phyloP scores from a whole-genome alignment of 2,329 filamentous ascomycete species.

The Colletotrichum lindemuthianum region DNA sequence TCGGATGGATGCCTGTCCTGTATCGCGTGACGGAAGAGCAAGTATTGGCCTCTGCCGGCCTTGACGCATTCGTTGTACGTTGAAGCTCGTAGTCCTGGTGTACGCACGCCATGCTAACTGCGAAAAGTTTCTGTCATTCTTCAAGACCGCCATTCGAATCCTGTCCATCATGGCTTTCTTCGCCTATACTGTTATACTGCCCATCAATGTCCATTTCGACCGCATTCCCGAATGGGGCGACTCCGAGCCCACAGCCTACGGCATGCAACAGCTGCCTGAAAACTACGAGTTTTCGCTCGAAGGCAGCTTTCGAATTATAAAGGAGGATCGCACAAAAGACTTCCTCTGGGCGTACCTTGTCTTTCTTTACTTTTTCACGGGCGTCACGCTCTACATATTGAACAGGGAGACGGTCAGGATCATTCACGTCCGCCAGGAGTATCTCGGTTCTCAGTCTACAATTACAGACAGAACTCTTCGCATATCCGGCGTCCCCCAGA shows the following conservation, averaged over 20 bases:
- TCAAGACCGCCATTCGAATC: constrained; percentile 92
- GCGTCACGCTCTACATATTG: constrained; percentile 83
- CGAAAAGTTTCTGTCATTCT: constrained; percentile 83
- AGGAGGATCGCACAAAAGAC: constrained; percentile 45
- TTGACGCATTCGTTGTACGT: constrained; percentile 91
- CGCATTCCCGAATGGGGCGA: too few relatives aligned
- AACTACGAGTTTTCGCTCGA: too few relatives aligned
- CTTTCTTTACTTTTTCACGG: constrained; percentile 95
- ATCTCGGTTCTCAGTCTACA: constrained; percentile 93
- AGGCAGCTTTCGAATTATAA: too few relatives aligned
- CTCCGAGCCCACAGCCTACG: too few relatives aligned
- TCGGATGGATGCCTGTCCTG: constrained; percentile 92
- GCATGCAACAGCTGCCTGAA: constrained; percentile 37
- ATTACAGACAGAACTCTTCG: constrained; percentile 94
- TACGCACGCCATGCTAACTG: not conserved
- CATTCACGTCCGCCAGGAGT: constrained; percentile 87
- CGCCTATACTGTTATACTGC: constrained; percentile 81
- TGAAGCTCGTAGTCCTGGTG: not conserved
- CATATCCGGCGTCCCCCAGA: constrained; percentile 84
- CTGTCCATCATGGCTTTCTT: constrained; percentile 84
- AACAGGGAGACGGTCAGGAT: constrained; percentile 85
- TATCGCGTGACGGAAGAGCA: constrained; percentile 90
- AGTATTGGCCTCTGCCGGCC: constrained; percentile 86
- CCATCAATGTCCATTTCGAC: constrained; percentile 78
- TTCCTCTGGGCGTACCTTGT: constrained; percentile 93